Base-by-base conservation (phyloP, 2,329 filamentous ascomycete species). In the Hypoxylon sp. region DNA sequence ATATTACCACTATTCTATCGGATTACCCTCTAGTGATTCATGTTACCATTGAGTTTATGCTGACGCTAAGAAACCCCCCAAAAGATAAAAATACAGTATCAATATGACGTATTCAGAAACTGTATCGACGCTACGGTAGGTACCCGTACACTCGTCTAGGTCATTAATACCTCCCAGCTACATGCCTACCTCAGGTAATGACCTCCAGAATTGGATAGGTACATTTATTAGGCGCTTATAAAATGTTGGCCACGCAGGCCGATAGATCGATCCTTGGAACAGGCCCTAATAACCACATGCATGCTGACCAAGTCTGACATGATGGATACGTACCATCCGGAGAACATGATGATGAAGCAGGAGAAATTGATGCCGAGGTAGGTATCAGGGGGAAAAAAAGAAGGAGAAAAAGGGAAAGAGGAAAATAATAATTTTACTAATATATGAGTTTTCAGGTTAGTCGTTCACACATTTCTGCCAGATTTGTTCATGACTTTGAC, bases 271-370 rank as follows among this genome's bases (percentile, higher is more conserved):
- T 69, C 66, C 66, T 59, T 57, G 47, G 63, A 66, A 63, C 66
- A 55, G 59, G 44, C 62, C 48, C 51, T 69, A 66, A 69, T 71
- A 67, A 65, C 58, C 50, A 59, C 63, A 71, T 67, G 66, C 69
- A 67, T 69, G 69, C 69, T 71, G 67, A 71, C 66, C 69, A 71
- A 71, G 69, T 66, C 63, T 70, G 69, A 71, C 69, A 71, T 67
- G 67, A 71, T 63, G 47, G 52, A 58, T n/a, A 63, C 46, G 31
- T 63, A 60, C 52, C 44, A 54, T 29, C 24, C 17, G 39, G 22
- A 22, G 22, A 22, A 70, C 24, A 55, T 31, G 51, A 52, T 37
- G 57, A 13, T 50, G 47, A 31, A 60, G 19, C 17, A 50, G 42
- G 24, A 62, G 31, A 19, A 46, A 59, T 1, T 31, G 59, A 59